phyloP scores from a whole-genome alignment of 208 protist genomes.

The Histomonas meleagridis region DNA sequence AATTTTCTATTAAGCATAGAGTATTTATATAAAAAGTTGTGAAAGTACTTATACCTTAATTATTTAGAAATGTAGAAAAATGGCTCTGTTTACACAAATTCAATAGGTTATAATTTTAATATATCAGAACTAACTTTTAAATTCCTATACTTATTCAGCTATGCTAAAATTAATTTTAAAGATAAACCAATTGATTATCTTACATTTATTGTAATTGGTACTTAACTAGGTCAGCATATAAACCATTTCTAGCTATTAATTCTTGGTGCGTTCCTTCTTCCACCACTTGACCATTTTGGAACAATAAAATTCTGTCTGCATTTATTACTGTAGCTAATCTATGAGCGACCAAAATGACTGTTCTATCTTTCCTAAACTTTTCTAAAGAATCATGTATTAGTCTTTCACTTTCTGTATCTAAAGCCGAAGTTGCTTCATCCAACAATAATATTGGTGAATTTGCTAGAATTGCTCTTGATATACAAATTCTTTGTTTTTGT shows the following conservation, averaged over 20 bases:
- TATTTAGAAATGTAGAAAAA: too few relatives aligned
- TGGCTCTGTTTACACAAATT: too few relatives aligned
- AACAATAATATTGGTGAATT: neutral
- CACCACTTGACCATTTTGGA: neutral
- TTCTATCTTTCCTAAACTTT: neutral
- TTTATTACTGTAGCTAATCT: neutral
- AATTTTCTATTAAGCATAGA: too few relatives aligned
- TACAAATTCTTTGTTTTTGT: conserved; percentile 30
- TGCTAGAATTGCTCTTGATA: neutral
- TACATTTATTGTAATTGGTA: conserved; percentile 30
- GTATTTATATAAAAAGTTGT: too few relatives aligned
- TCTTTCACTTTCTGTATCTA: neutral
- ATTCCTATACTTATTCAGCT: too few relatives aligned
- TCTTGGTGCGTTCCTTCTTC: neutral
- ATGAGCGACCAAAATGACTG: neutral
- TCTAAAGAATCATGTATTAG: neutral
- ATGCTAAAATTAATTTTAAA: too few relatives aligned
- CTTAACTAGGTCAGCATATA: conserved; percentile 24
- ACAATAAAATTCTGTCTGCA: neutral
- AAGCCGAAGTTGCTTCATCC: conserved; percentile 26
- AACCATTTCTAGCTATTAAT: neutral
- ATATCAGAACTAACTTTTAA: too few relatives aligned
- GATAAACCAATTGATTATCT: too few relatives aligned
- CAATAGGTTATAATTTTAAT: too few relatives aligned
- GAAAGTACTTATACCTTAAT: too few relatives aligned